phyloP scores from a whole-genome alignment of 148 eudicot species.

The Rhododendron ovatum region DNA sequence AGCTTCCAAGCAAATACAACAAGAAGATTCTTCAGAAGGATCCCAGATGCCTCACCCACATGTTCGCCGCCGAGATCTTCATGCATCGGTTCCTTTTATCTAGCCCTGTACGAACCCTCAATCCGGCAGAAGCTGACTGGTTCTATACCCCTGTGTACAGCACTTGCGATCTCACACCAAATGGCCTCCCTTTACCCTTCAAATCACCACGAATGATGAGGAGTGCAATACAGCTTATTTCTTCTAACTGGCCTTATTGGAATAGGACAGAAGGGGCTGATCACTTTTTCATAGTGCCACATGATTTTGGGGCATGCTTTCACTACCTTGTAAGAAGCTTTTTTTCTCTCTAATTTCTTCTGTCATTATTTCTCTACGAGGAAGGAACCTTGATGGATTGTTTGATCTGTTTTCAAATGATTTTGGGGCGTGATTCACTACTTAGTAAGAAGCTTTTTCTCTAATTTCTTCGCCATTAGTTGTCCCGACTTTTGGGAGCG shows the following conservation, averaged over 20 bases:
- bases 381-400: not conserved
- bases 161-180: conserved; percentile 93
- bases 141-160: conserved; percentile 94
- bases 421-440: not conserved
- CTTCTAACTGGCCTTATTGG: conserved; percentile 99
- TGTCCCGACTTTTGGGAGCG: not conserved
- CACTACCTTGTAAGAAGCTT: conserved; percentile 67
- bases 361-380: not conserved
- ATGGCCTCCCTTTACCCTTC: conserved; percentile 93
- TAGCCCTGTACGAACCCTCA: conserved; percentile 90
- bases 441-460: not conserved
- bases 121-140: conserved; percentile 99
- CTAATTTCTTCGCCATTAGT: not conserved
- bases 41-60: conserved; percentile 91
- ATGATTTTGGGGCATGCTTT: conserved; percentile 97
- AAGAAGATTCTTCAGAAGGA: conserved; percentile 90
- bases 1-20: conserved; percentile 99
- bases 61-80: conserved; percentile 98
- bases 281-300: conserved; percentile 91
- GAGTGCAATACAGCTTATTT: conserved; percentile 95
- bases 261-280: conserved; percentile 99
- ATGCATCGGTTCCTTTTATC: conserved; percentile 93
- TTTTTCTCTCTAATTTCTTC: not conserved
- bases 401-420: not conserved
- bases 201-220: conserved; percentile 99